phyloP scores from a whole-genome alignment of 2,329 filamentous ascomycete genomes.

The Chalaropsis ovoidea region DNA sequence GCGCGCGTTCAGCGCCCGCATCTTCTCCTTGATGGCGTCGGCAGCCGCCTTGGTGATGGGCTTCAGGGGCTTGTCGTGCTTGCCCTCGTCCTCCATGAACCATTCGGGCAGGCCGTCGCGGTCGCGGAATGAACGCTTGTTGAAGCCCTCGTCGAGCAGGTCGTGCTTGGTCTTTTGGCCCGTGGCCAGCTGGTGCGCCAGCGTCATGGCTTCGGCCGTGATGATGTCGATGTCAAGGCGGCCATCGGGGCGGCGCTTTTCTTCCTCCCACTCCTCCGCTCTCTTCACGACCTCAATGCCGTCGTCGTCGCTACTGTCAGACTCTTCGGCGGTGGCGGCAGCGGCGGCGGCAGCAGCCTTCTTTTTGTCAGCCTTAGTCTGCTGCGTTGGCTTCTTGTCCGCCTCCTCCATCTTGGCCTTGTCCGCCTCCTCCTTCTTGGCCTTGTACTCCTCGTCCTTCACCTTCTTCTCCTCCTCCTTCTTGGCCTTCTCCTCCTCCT shows the following conservation, averaged over 20 bases:
- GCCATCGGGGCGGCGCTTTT: slow-evolving; percentile 53
- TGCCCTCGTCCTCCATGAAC: slow-evolving; percentile 88
- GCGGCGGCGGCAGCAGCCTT: background rate
- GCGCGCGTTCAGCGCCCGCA: slow-evolving; percentile 82
- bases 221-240: slow-evolving; percentile 88
- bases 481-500: slow-evolving; percentile 29
- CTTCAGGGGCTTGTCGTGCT: slow-evolving; percentile 72
- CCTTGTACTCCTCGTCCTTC: slow-evolving; percentile 24
- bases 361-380: slow-evolving; percentile 14
- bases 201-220: slow-evolving; percentile 97
- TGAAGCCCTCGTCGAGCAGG: slow-evolving; percentile 83
- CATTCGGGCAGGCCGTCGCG: slow-evolving; percentile 87
- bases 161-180: slow-evolving; percentile 72
- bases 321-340: slow-evolving; percentile 25
- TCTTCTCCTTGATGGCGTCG: slow-evolving; percentile 85
- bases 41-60: slow-evolving; percentile 90
- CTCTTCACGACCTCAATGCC: slow-evolving; percentile 54
- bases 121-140: slow-evolving; percentile 84
- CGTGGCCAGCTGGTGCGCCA: slow-evolving; percentile 83
- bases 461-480: slow-evolving; percentile 23
- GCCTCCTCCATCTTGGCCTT: slow-evolving; percentile 28
- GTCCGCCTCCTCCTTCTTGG: slow-evolving; percentile 6
- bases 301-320: slow-evolving; percentile 29
- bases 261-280: slow-evolving; percentile 56
- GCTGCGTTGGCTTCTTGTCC: slow-evolving; percentile 30